Base-by-base conservation (phyloP, 1,284 basidiomycete genomes). In the Rhodotorula glutinis region DNA sequence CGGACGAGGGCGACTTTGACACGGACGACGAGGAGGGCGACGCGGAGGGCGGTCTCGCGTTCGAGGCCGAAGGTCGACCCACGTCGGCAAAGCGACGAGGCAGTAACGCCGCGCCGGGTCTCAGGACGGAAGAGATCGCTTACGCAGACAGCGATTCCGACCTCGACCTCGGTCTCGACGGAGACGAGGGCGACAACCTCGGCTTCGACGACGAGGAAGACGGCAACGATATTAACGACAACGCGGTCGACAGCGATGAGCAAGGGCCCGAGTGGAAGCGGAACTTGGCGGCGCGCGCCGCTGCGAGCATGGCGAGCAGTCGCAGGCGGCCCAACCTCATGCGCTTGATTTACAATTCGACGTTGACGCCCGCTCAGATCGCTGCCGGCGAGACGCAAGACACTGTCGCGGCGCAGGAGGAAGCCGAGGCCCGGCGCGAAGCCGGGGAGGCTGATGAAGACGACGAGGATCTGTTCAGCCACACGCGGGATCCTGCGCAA, bases 281-380 rank as follows among this genome's bases (percentile, higher is more conserved):
- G n/a, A 83, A 89, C 74, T 81, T 95, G 2, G 82, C 85, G 0
- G 80, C 82, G 23, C 83, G 84, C 62, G 91, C 91, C 0, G 80
- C 82, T 19, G 80, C 81, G 9, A 79, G 82, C 21, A 84, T 85
- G 71, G 76, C 80, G 19, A 78, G 83, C 17, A 80, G 80, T 23
- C 79, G 81, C 23, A 81, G 82, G 65, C 79, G 80, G 67, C 86
- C 85, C 73, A 87, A 96, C 76, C 89, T 93, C 84, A 92, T 89
- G 78, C 87, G 87, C 58, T 83, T 96, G 63, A 91, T 98, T 62
- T 98, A 98, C 78, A 83, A 84, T 52, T 85, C 47, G 79, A 83
- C 14, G 81, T 63, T 90, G 16, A 85, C 88, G 1, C 88, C 92
- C 0, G 84, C 86, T 65, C 83, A 92, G 75, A 87, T 95, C 51